phyloP scores from a whole-genome alignment of 2,329 filamentous ascomycete species.

The Juglanconis oblonga region DNA sequence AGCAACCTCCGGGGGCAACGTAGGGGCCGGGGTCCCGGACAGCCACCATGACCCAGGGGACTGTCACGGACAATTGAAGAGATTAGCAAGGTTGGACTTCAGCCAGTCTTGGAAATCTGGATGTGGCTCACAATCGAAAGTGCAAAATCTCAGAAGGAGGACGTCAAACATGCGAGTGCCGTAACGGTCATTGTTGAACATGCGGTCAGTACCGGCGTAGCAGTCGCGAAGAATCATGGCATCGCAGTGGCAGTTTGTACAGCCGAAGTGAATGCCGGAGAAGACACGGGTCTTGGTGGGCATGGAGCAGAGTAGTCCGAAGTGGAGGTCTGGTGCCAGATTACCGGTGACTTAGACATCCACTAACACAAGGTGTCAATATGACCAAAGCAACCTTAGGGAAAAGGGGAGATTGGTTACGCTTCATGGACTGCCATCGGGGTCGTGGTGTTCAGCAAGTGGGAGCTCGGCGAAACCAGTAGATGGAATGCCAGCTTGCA shows the following conservation, averaged over 20 bases:
- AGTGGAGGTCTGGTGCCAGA: neutral
- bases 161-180: conserved; percentile 1
- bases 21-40: conserved; percentile 1
- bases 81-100: too few relatives aligned
- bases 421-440: conserved; percentile 2
- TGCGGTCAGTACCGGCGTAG: neutral
- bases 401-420: neutral
- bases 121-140: neutral
- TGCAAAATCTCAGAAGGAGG: conserved; percentile 13
- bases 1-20: neutral
- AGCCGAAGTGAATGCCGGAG: neutral
- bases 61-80: neutral
- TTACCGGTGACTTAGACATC: neutral
- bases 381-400: too few relatives aligned
- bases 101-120: too few relatives aligned
- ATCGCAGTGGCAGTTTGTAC: neutral
- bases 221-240: conserved; percentile 11
- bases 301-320: neutral
- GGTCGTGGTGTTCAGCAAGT: too few relatives aligned
- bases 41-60: conserved; percentile 6
- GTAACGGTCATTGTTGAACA: neutral
- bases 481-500: neutral
- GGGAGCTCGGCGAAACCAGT: neutral
- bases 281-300: conserved; percentile 4
- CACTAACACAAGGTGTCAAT: neutral